Percentiles rank a stretch among this genome's conserved stretches.
These are phyloP conservation scores for Podila verticillata DNA, from an alignment of 192 early-diverging fungal species.

Conservation along the genomic window DNA sequence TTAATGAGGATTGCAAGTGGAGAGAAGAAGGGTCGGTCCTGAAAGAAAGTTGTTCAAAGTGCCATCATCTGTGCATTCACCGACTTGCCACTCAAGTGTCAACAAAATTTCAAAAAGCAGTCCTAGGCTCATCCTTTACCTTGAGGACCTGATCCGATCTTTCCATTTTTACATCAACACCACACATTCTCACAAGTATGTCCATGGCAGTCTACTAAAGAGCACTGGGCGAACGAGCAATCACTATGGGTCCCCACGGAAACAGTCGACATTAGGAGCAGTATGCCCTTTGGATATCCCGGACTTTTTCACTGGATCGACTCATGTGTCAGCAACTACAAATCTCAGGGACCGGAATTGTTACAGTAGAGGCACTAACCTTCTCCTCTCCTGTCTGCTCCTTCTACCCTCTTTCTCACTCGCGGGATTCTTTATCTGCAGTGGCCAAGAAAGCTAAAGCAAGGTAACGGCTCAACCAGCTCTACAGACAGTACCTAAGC, in stretches of 20 bases:
- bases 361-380: not conserved
- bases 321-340: too few relatives aligned
- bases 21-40: not conserved
- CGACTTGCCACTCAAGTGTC: not conserved
- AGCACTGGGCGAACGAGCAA: not conserved
- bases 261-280: not conserved
- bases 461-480: conserved; percentile 46
- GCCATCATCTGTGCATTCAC: not conserved
- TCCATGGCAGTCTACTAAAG: not conserved
- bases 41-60: too few relatives aligned
- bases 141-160: not conserved
- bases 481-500: not conserved
- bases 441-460: conserved; percentile 90
- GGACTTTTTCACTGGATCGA: too few relatives aligned
- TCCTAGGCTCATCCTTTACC: not conserved
- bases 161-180: not conserved
- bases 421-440: not conserved
- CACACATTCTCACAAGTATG: not conserved
- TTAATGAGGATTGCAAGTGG: not conserved
- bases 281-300: too few relatives aligned
- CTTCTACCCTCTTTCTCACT: not conserved
- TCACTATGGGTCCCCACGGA: not conserved
- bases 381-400: not conserved
- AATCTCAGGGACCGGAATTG: not conserved
- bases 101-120: conserved; percentile 6